Conservation (phyloP, 805 yeast genomes). For the Saccharomyces mikatae region DNA sequence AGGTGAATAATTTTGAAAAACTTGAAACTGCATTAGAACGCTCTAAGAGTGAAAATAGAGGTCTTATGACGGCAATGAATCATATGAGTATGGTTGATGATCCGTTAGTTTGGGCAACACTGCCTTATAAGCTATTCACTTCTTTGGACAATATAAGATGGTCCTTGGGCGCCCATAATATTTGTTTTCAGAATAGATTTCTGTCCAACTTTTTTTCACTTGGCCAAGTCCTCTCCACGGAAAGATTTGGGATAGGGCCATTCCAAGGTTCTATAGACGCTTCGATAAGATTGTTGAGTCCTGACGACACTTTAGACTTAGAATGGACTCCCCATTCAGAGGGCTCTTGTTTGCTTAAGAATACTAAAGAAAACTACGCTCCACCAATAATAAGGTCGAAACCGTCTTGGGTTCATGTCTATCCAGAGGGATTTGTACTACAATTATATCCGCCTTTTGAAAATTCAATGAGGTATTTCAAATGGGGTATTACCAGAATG, state of each 20-base stretch:
- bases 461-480: conserved; percentile 87
- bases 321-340: conserved; percentile 30
- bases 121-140: conserved; percentile 62
- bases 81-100: conserved; percentile 91
- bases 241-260: conserved; percentile 86
- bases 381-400: conserved; percentile 50
- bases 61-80: conserved; percentile 80
- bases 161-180: conserved; percentile 90
- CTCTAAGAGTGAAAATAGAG: conserved; percentile 60
- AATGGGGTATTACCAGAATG: conserved; percentile 88
- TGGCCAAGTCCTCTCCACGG: conserved; percentile 83
- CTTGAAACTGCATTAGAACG: conserved; percentile 56
- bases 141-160: conserved; percentile 69
- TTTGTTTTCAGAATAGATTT: conserved; percentile 60
- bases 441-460: conserved; percentile 72
- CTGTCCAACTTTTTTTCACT: conserved; percentile 61
- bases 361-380: conserved; percentile 28
- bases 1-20: conserved; percentile 52
- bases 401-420: conserved; percentile 87
- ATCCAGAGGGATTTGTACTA: conserved; percentile 91
- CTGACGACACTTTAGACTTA: conserved; percentile 53
- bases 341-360: conserved; percentile 3
- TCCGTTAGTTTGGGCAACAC: conserved; percentile 80
- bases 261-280: conserved; percentile 89
- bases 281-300: conserved; percentile 67